A percentile compares a stretch with the other conserved stretches of the same genome.
Evolutionary conservation across 2,329 filamentous ascomycete genomes (phyloP).

Genomic region (Lasiodiplodia citricola): DNA sequence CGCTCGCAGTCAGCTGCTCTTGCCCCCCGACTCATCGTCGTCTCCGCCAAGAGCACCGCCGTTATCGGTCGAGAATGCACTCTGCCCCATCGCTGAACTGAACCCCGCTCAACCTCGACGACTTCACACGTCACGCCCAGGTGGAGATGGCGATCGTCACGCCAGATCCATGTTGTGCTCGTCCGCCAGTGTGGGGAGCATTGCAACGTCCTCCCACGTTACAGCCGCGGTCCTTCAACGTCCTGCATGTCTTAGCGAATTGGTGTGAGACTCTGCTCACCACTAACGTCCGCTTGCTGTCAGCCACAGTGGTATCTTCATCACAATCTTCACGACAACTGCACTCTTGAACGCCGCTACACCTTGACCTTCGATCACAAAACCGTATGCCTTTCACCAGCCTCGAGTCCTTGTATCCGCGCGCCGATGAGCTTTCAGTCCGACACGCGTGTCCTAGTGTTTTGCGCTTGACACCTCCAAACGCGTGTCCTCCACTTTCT

Average conservation of each 20-base stretch:
- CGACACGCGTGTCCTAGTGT: neutral
- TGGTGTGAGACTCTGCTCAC: neutral
- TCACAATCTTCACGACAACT: neutral
- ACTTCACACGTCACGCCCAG: neutral
- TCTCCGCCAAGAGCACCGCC: neutral
- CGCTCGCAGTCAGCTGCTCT: slow-evolving; percentile 1
- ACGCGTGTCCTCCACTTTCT: neutral
- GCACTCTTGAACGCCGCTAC: neutral
- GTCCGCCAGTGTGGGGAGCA: slow-evolving; percentile 4
- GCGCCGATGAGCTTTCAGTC: neutral
- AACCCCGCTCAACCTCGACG: too few species aligned
- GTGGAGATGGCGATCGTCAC: slow-evolving; percentile 13
- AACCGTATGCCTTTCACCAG: neutral
- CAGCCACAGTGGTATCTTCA: slow-evolving; percentile 14
- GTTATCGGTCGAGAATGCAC: too few species aligned
- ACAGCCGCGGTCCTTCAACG: slow-evolving; percentile 7
- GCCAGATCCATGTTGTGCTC: neutral
- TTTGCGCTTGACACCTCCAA: neutral
- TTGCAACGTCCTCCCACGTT: neutral
- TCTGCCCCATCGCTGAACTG: neutral
- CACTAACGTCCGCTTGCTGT: neutral
- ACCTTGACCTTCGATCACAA: neutral
- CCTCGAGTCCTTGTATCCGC: neutral
- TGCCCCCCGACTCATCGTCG: neutral
- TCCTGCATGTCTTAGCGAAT: slow-evolving; percentile 17